Conservation (phyloP, 2,329 filamentous ascomycete species). For the Phoma sp. region DNA sequence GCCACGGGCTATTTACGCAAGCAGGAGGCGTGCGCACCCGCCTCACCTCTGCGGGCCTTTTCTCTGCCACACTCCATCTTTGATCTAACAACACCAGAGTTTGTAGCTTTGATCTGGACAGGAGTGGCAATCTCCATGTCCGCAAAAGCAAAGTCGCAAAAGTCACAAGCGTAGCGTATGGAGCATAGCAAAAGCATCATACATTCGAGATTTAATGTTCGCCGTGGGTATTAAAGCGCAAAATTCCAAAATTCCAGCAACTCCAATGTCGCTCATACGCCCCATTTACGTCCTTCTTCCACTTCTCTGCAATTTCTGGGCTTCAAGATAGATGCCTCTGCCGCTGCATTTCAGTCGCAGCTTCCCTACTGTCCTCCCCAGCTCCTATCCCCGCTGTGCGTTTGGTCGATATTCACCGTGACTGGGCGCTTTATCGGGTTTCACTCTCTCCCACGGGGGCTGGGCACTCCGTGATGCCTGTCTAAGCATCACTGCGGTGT, state of each 20-base stretch:
- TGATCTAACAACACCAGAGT: neutral
- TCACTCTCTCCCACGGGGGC: too few relatives aligned
- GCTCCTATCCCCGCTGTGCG: too few relatives aligned
- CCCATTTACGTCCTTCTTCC: too few relatives aligned
- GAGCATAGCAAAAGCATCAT: neutral
- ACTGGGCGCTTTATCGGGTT: neutral
- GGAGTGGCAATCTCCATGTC: too few relatives aligned
- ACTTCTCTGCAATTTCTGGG: neutral
- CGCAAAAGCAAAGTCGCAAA: too few relatives aligned
- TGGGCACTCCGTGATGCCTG: neutral
- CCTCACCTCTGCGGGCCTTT: too few relatives aligned
- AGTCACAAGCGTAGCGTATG: neutral
- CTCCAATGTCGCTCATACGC: neutral
- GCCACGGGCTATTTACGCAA: constrained; percentile 1
- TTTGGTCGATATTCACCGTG: too few relatives aligned
- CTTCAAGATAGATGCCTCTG: neutral
- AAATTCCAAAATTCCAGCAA: neutral
- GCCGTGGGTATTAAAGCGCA: constrained; percentile 1
- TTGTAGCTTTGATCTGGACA: too few relatives aligned
- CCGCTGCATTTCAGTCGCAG: too few relatives aligned
- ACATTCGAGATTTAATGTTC: neutral
- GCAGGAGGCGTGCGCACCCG: neutral
- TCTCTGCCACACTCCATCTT: neutral
- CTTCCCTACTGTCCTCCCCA: too few relatives aligned
- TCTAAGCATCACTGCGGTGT: constrained; percentile 7